Evolutionary conservation across 1,284 basidiomycete genomes (phyloP).

Genomic region (Singerocomus inundabilis): DNA sequence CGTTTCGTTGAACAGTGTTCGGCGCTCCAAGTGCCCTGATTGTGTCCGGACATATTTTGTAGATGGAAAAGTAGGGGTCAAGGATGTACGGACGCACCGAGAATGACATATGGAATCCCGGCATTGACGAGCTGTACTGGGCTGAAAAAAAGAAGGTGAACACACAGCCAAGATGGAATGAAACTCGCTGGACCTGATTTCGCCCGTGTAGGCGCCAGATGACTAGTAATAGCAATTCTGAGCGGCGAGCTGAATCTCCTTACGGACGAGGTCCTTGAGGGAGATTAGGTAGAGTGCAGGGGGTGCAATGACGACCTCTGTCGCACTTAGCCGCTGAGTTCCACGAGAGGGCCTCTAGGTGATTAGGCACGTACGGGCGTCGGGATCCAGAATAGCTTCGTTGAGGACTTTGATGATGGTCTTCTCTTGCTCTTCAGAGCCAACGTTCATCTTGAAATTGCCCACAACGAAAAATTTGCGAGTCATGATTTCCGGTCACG

Average conservation of each 20-base stretch:
- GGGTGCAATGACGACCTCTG: slow-evolving; percentile 91
- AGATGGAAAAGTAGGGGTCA: not conserved
- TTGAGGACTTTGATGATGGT: slow-evolving; percentile 71
- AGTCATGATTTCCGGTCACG: slow-evolving; percentile 43
- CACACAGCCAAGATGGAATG: not conserved
- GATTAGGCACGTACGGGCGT: slow-evolving; percentile 56
- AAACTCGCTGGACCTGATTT: slow-evolving; percentile 66
- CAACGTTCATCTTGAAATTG: slow-evolving; percentile 96
- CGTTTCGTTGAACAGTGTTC: slow-evolving; percentile 88
- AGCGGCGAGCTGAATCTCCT: slow-evolving; percentile 77
- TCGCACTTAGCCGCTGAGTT: not conserved
- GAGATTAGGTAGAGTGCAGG: slow-evolving; percentile 85
- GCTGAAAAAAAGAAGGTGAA: slow-evolving; percentile 37
- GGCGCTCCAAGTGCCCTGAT: slow-evolving; percentile 91
- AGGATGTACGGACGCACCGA: slow-evolving; percentile 52
- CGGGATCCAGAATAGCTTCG: slow-evolving; percentile 70
- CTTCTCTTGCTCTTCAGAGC: slow-evolving; percentile 60
- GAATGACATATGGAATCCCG: slow-evolving; percentile 87
- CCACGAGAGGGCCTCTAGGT: not conserved
- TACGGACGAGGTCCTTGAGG: slow-evolving; percentile 56
- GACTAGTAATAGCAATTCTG: slow-evolving; percentile 90
- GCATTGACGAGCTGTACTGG: slow-evolving; percentile 85
- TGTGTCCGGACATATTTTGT: not conserved
- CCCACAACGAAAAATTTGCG: slow-evolving; percentile 90
- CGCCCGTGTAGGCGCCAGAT: slow-evolving; percentile 93